These are phyloP conservation scores for Sedum album DNA, from an alignment of 164 flowering plant genomes.

Conservation along the genomic window DNA sequence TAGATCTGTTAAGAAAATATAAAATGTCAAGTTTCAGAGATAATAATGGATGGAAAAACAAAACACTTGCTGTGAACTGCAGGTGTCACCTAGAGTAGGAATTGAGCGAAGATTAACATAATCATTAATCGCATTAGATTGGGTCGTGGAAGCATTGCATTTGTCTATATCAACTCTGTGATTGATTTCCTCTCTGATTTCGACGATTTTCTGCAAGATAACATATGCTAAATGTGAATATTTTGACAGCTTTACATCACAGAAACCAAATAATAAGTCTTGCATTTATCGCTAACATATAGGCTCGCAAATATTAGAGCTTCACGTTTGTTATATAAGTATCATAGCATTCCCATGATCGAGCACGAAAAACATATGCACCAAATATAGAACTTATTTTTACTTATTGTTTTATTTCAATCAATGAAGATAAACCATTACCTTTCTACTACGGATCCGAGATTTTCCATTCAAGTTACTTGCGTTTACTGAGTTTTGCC, in stretches of 20 bases:
- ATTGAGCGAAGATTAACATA: background rate
- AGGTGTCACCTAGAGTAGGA: conserved; percentile 1
- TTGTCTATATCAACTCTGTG: background rate
- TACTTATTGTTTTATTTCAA: background rate
- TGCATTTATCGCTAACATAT: background rate
- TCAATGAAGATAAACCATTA: conserved; percentile 13
- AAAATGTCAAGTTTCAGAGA: background rate
- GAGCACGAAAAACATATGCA: background rate
- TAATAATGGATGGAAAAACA: background rate
- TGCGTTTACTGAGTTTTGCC: conserved; percentile 20
- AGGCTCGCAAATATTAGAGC: background rate
- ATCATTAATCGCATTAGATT: background rate
- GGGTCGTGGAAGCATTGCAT: background rate
- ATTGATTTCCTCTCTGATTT: background rate
- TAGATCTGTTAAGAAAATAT: conserved; percentile 33
- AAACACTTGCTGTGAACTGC: too few species aligned
- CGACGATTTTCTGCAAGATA: background rate
- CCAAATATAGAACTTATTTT: background rate
- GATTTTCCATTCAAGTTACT: conserved; percentile 26
- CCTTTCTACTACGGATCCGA: conserved; percentile 29
- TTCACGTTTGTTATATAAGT: background rate
- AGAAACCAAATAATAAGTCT: background rate
- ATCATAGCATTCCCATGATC: background rate
- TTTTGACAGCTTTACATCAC: background rate
- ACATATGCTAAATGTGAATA: background rate